Evolutionary conservation across 371 early-diverging fungal species (phyloP).

Genomic region (Lichtheimia ornata): DNA sequence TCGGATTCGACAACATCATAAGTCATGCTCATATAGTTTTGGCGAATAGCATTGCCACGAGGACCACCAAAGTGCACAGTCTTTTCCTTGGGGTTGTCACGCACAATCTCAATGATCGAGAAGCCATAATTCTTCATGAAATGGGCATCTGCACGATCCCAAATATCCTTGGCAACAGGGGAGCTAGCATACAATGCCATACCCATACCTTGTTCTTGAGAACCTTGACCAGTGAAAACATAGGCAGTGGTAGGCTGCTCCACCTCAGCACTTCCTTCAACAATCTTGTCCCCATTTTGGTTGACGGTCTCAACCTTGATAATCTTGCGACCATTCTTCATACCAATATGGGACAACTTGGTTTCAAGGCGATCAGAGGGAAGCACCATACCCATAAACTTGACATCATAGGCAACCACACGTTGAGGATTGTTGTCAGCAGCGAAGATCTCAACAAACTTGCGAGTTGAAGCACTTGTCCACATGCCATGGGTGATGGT

Average conservation of each 20-base stretch:
- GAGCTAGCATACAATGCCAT: constrained; percentile 91
- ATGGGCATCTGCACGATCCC: constrained; percentile 93
- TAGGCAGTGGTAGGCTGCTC: constrained; percentile 91
- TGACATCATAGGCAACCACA: constrained; percentile 80
- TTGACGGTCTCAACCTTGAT: constrained; percentile 91
- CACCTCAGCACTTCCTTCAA: constrained; percentile 92
- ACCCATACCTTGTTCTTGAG: constrained; percentile 96
- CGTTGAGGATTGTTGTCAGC: constrained; percentile 94
- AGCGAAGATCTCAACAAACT: constrained; percentile 93
- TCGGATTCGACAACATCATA: constrained; percentile 83
- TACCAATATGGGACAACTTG: constrained; percentile 92
- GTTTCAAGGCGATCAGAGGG: constrained; percentile 87
- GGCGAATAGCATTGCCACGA: constrained; percentile 88
- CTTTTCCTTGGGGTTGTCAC: constrained; percentile 83
- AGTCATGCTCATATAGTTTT: constrained; percentile 89
- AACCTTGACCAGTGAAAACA: constrained; percentile 97
- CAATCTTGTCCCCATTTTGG: constrained; percentile 84
- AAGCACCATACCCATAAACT: constrained; percentile 85
- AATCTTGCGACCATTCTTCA: constrained; percentile 96
- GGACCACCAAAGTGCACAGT: constrained; percentile 95
- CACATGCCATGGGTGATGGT: constrained; percentile 99
- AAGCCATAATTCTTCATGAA: constrained; percentile 89
- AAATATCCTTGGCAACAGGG: constrained; percentile 82
- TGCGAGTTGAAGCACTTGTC: constrained; percentile 93
- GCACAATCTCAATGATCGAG: constrained; percentile 94